phyloP scores from a whole-genome alignment of 257 asterid species.

The Solanum sparsipilum region DNA sequence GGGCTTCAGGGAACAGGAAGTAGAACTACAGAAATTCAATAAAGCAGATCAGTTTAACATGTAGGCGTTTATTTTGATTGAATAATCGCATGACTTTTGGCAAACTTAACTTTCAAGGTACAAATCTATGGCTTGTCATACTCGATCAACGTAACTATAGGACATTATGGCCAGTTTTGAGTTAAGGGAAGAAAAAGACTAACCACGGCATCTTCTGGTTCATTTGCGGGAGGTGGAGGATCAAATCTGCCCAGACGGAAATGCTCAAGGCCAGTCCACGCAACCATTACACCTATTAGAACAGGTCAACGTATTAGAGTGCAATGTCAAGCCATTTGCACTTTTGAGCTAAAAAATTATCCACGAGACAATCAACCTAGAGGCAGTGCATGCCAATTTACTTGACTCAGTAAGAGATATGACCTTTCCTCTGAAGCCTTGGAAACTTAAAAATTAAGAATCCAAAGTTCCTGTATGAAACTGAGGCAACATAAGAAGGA shows the following conservation, averaged over 20 bases:
- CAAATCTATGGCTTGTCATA: not conserved
- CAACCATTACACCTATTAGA: conserved; percentile 83
- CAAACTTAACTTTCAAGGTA: not conserved
- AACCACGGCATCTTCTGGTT: conserved; percentile 84
- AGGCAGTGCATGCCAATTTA: not conserved
- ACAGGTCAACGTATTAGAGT: not conserved
- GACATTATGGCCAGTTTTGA: not conserved
- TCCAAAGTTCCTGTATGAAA: not conserved
- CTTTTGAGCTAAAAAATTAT: not conserved
- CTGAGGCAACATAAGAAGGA: not conserved
- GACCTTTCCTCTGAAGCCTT: not conserved
- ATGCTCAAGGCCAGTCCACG: conserved; percentile 96
- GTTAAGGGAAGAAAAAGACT: not conserved
- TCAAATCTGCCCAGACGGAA: conserved; percentile 83
- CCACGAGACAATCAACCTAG: not conserved
- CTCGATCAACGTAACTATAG: not conserved
- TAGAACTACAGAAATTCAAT: not conserved
- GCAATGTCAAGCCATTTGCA: not conserved
- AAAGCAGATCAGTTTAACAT: not conserved
- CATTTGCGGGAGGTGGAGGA: conserved; percentile 88
- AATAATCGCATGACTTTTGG: not conserved
- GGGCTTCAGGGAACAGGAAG: not conserved
- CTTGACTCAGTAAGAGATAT: not conserved
- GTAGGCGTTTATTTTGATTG: not conserved
- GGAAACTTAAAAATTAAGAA: not conserved